Base-by-base conservation (phyloP, 2,329 filamentous ascomycete species). In the Elsinoe fawcettii region DNA sequence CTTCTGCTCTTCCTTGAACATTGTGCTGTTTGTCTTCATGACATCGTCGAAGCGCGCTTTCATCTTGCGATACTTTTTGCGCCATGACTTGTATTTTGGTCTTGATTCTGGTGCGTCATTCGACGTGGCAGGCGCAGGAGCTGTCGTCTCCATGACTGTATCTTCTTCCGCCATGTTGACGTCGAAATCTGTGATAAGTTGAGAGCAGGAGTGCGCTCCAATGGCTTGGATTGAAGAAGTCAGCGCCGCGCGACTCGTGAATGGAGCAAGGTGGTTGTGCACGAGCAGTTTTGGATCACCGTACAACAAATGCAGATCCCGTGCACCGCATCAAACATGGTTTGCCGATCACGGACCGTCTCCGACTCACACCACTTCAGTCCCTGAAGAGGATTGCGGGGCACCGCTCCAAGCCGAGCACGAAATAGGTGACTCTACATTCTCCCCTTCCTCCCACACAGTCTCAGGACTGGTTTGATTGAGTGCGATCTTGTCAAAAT, bases 51-150 rank as follows among this genome's bases (percentile, higher is more conserved):
- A 95, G 25, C 79, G 77, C 69, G 86, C 79, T 73, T 87, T 85
- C 84, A 93, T 88, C 79, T 95, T 95, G 66, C 87, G 86, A 72
- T 95, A 99, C 77, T 99, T 99, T 75, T 96, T 95, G 60, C 69
- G 69, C 67, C 68, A 71, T 61, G 69, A 70, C 58, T 70, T 70
- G 66, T 71, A 71, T 80, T 56, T 61, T 39, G 60, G 60, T 39
- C 58, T 55, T 18, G 32, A 11, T 7, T 61, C 58, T 11, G 49
- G 25, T 53, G 27, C 54, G 16, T 36, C 23, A 18, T 53, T 20
- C 18, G 32, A 2, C 7, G 32, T 3, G 3, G 20, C 32, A 14
- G 32, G 18, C 14, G 34, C 32, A 5, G 49, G 32, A 11, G 32
- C 18, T 12, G 16, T 9, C 12, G 16, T 18, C 4, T 32, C 46